Percentiles rank a stretch among this genome's conserved stretches.
These are phyloP conservation scores for Geotrichum australiense DNA, from an alignment of 1,139 yeast genomes.

Conservation along the genomic window DNA sequence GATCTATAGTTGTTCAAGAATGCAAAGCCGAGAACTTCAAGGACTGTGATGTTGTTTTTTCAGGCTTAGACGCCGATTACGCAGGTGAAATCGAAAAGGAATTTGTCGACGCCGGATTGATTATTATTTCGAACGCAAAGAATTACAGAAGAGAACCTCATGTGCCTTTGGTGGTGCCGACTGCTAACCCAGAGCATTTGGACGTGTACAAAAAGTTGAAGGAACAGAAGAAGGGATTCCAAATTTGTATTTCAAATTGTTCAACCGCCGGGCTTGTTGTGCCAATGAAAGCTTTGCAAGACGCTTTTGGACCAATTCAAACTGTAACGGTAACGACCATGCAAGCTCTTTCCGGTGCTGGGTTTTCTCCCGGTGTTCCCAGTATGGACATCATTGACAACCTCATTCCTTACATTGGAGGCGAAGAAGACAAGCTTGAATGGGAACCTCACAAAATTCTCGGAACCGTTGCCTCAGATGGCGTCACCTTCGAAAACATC, in stretches of 20 bases:
- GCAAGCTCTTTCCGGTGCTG: constrained; percentile 98
- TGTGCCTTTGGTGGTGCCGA: constrained; percentile 93
- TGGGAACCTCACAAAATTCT: constrained; percentile 96
- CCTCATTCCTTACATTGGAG: constrained; percentile 87
- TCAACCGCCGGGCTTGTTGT: constrained; percentile 98
- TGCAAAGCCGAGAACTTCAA: constrained; percentile 71
- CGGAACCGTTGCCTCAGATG: constrained; percentile 49
- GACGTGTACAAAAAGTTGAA: constrained; percentile 62
- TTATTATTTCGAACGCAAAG: constrained; percentile 89
- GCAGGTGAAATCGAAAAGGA: constrained; percentile 89
- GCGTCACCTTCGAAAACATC: constrained; percentile 50
- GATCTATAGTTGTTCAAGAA: constrained; percentile 59
- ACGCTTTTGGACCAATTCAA: constrained; percentile 82
- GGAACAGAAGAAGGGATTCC: constrained; percentile 56
- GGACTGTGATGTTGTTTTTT: constrained; percentile 89
- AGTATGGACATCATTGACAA: constrained; percentile 93
- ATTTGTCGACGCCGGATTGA: constrained; percentile 73
- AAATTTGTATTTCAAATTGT: constrained; percentile 94
- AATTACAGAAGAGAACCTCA: constrained; percentile 83
- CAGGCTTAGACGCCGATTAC: constrained; percentile 88
- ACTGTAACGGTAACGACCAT: constrained; percentile 82
- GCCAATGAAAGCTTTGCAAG: constrained; percentile 87
- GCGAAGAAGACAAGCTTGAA: constrained; percentile 97
- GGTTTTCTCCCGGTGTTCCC: constrained; percentile 96
- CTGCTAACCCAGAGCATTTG: constrained; percentile 90